phyloP scores from a whole-genome alignment of 805 yeast genomes.

The Wickerhamia fluorescens region DNA sequence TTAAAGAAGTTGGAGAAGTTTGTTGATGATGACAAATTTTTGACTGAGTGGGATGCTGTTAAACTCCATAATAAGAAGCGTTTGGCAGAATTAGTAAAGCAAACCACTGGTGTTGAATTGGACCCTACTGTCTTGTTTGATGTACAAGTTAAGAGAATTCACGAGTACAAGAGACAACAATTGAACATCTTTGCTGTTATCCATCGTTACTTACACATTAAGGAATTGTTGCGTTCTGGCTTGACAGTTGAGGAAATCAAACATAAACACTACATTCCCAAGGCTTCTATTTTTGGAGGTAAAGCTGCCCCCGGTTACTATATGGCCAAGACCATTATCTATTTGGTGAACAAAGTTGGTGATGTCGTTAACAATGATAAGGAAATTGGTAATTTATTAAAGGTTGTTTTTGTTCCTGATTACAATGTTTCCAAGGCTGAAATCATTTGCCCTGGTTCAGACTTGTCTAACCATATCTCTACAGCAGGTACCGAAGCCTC shows the following conservation, averaged over 20 bases:
- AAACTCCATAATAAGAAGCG: constrained; percentile 63
- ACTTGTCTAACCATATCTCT: constrained; percentile 86
- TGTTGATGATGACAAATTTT: constrained; percentile 64
- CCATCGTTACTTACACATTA: constrained; percentile 71
- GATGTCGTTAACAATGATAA: constrained; percentile 73
- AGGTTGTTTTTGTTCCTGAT: constrained; percentile 86
- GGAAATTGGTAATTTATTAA: constrained; percentile 67
- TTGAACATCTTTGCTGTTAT: constrained; percentile 86
- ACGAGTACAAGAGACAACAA: constrained; percentile 94
- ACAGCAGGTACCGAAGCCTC: constrained; percentile 98
- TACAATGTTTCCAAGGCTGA: constrained; percentile 94
- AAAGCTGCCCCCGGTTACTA: constrained; percentile 97
- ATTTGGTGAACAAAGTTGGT: constrained; percentile 74
- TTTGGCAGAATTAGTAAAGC: constrained; percentile 61
- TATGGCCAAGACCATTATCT: constrained; percentile 88
- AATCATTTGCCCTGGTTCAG: constrained; percentile 83
- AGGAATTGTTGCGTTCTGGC: constrained; percentile 52
- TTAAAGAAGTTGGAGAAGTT: constrained; percentile 62
- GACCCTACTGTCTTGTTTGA: constrained; percentile 76
- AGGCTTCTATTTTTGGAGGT: constrained; percentile 84
- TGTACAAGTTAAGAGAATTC: constrained; percentile 90
- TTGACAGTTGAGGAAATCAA: constrained; percentile 39
- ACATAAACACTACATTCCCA: constrained; percentile 59
- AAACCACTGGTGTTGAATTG: constrained; percentile 56
- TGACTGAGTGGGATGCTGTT: constrained; percentile 60